A percentile compares a stretch with the other conserved stretches of the same genome.
Evolutionary conservation across 1,284 basidiomycete species (phyloP).

Genomic region (Sphagnurus paluster): DNA sequence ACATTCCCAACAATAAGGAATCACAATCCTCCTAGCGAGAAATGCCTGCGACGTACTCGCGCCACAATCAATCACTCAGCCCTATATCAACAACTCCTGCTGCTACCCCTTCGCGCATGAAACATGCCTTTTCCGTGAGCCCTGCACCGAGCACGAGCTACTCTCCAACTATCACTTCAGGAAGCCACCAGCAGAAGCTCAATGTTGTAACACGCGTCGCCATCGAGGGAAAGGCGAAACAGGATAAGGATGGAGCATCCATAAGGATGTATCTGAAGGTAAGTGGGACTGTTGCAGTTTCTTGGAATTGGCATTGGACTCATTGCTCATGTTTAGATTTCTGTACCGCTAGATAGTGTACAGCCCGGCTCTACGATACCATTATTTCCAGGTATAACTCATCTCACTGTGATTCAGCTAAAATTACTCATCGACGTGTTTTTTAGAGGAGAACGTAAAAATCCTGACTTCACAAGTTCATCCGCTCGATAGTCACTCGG

Average conservation of each 20-base stretch:
- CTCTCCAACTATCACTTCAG: conserved; percentile 39
- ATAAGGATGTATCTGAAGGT: conserved; percentile 79
- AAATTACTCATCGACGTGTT: neutral
- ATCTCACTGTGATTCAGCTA: neutral
- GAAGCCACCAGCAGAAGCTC: conserved; percentile 45
- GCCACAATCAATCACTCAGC: conserved; percentile 28
- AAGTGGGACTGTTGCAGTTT: conserved; percentile 18
- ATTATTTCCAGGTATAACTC: conserved; percentile 64
- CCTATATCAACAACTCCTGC: conserved; percentile 23
- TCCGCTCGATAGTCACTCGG: conserved; percentile 66
- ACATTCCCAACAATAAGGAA: neutral
- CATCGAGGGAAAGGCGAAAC: conserved; percentile 71
- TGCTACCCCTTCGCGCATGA: conserved; percentile 28
- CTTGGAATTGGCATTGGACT: conserved; percentile 9
- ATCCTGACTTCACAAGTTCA: conserved; percentile 70
- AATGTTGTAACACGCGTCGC: conserved; percentile 73
- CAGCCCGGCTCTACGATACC: conserved; percentile 66
- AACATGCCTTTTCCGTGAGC: conserved; percentile 17
- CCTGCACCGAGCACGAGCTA: conserved; percentile 28
- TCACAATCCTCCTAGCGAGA: neutral
- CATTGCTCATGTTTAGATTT: conserved; percentile 45
- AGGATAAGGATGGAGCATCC: conserved; percentile 59
- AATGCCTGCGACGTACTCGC: conserved; percentile 33
- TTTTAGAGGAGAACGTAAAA: conserved; percentile 73
- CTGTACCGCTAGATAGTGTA: conserved; percentile 62